phyloP scores from a whole-genome alignment of 306 rosid genomes.

The Geum urbanum region DNA sequence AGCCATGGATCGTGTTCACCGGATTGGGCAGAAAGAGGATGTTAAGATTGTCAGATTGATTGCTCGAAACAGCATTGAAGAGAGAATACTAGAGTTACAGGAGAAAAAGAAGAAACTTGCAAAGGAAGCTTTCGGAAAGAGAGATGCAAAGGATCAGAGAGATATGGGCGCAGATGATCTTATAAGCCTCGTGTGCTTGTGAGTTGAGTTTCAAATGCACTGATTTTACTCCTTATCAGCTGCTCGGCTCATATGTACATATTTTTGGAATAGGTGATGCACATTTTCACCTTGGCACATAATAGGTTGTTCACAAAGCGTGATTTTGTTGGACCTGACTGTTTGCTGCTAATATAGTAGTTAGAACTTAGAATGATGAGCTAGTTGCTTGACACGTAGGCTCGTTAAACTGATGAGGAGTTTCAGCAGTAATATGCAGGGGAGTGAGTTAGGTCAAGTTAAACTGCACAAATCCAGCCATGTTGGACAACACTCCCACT shows the following conservation, averaged over 20 bases:
- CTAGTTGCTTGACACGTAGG: neutral
- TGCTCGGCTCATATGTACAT: neutral
- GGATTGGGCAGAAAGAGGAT: constrained; percentile 71
- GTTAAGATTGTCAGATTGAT: constrained; percentile 73
- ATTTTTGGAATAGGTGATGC: neutral
- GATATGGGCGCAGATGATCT: constrained; percentile 52
- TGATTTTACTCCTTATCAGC: neutral
- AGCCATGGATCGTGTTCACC: constrained; percentile 79
- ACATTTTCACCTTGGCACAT: neutral
- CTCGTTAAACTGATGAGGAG: no score
- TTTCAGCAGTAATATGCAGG: no score
- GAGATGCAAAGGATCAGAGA: constrained; percentile 22
- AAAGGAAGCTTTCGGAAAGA: constrained; percentile 37
- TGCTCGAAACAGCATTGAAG: constrained; percentile 64
- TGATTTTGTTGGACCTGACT: neutral
- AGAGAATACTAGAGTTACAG: constrained; percentile 53
- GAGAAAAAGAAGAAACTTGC: constrained; percentile 54
- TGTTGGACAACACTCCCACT: no score
- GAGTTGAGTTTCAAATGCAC: constrained; percentile 6
- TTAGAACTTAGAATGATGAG: neutral
- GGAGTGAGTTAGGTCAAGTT: no score
- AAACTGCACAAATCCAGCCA: no score
- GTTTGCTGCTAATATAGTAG: neutral
- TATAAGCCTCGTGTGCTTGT: constrained; percentile 42
- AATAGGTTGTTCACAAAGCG: neutral